Evolutionary conservation across 176 grass and related monocot genomes (phyloP).

Genomic region (Pontederia crassipes): DNA sequence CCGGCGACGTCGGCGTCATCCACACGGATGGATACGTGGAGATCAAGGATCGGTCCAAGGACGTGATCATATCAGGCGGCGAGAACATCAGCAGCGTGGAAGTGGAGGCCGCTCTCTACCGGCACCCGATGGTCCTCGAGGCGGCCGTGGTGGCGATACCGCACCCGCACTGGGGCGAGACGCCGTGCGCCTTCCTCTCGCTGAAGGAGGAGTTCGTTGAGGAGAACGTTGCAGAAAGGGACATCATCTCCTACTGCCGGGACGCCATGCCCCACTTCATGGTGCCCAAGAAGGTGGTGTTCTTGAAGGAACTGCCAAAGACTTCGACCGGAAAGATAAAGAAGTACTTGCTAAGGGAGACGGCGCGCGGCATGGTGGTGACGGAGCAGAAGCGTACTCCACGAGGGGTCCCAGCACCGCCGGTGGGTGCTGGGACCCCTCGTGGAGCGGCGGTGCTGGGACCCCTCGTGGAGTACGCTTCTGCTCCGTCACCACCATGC

Average conservation of each 20-base stretch:
- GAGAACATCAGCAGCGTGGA: conserved; percentile 83
- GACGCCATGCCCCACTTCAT: conserved; percentile 38
- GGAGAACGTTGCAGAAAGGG: conserved; percentile 27
- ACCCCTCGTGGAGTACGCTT: not conserved
- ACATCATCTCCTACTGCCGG: conserved; percentile 43
- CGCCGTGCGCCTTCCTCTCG: conserved; percentile 31
- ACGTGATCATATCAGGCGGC: conserved; percentile 70
- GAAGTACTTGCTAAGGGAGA: conserved; percentile 32
- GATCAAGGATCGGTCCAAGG: conserved; percentile 61
- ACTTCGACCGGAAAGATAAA: conserved; percentile 48
- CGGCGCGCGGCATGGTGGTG: conserved; percentile 9
- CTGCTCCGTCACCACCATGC: not conserved
- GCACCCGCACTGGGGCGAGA: conserved; percentile 36
- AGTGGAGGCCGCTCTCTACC: conserved; percentile 44
- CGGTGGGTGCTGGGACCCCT: too few species aligned
- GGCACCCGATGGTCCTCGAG: conserved; percentile 45
- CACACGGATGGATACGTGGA: conserved; percentile 62
- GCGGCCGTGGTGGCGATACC: conserved; percentile 45
- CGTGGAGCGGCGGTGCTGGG: not conserved
- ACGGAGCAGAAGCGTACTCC: not conserved
- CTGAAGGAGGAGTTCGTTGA: conserved; percentile 18
- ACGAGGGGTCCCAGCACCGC: too few species aligned
- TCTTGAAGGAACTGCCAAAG: conserved; percentile 49
- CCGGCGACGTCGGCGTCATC: conserved; percentile 48
- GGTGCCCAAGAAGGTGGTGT: conserved; percentile 58